Base-by-base conservation (phyloP, 2,329 filamentous ascomycete genomes). In the Fusarium dimerum region DNA sequence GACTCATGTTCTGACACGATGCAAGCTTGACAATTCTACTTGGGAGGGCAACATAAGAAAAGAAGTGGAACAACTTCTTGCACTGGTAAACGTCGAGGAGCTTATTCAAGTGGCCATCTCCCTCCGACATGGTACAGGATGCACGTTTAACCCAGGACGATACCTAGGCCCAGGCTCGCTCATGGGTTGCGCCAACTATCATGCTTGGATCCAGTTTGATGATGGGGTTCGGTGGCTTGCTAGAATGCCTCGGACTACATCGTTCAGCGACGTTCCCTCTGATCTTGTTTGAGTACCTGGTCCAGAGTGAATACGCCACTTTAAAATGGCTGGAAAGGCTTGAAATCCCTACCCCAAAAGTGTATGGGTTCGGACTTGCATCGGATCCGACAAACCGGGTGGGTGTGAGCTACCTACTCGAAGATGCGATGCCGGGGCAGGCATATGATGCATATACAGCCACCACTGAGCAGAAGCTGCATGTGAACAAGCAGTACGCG, bases 241-340 rank as follows among this genome's bases (percentile, higher is more conserved):
- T 40, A 41, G 64, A 43, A 54, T 68, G 11, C 63, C 65, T 17
- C 56, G 63, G 7, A 60, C 61, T 40, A 13, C 57, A 13, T 45
- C 59, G 36, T 60, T 55, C 38, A 55, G 51, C 30, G 55, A 62
- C 39, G 54, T 59, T 7, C 56, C 66, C 8, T 48, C 53, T 5
- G 45, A 43, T 15, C 56, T 67, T 6, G 58, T n/a, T 58, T 2
- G 65, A 66, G 8, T 67, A 66, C 46, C 45, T 68, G 15, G 57
- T 69, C 3, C 45, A 44, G 20, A 69, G 67, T 60, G 66, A 70
- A 52, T 69, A 64, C 38, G 65, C 65, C 1, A 69, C 68, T 1
- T 56, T 71, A 17, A 68, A 67, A 43, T 70, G 66, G 45, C 56
- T 71, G 7, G 65, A 67, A 44, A 57, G 50, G 4, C 60, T 63